Evolutionary conservation across 2,329 filamentous ascomycete genomes (phyloP).

Genomic region (Ophiostoma tasmaniense): DNA sequence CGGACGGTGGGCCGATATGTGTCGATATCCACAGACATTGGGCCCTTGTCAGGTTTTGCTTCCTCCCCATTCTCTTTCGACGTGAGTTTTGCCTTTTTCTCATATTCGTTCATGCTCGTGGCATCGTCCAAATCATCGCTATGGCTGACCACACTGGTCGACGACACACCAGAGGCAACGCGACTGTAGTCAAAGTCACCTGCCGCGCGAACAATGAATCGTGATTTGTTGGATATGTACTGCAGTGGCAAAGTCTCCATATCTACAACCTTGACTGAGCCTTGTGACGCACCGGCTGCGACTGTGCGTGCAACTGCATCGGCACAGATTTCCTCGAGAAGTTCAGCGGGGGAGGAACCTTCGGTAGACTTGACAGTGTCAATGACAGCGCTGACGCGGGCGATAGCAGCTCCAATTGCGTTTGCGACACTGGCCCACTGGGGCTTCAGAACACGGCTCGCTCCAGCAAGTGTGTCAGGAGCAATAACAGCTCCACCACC

Average conservation of each 20-base stretch:
- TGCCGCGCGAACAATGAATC: neutral
- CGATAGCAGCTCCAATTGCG: slow-evolving; percentile 56
- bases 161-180: neutral
- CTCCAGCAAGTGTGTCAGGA: slow-evolving; percentile 46
- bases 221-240: neutral
- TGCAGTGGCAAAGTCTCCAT: neutral
- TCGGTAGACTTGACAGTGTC: slow-evolving; percentile 44
- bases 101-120: neutral
- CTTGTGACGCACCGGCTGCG: neutral
- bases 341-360: slow-evolving; percentile 22
- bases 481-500: slow-evolving; percentile 55
- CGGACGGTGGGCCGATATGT: neutral
- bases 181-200: neutral
- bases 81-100: neutral
- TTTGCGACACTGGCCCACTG: slow-evolving; percentile 53
- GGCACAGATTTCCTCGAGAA: neutral
- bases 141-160: neutral
- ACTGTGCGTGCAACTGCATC: neutral
- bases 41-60: neutral
- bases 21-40: neutral
- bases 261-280: neutral
- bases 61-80: neutral
- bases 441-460: slow-evolving; percentile 48
- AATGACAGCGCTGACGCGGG: slow-evolving; percentile 47
- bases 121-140: neutral